Conservation (phyloP, 768 basidiomycete species). For the Kwoniella mangroviensis region DNA sequence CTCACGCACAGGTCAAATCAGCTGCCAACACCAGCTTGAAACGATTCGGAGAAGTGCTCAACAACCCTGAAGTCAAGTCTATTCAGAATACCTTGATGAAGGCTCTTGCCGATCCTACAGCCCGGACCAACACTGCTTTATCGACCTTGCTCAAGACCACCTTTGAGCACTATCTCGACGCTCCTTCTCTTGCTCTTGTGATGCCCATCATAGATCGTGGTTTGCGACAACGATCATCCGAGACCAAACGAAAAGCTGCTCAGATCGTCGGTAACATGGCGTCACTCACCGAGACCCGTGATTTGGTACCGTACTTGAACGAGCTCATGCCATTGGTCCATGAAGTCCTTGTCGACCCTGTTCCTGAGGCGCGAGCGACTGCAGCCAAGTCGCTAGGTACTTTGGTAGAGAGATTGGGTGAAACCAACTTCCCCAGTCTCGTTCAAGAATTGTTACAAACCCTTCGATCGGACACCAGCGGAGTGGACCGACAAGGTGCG, state of each 20-base stretch:
- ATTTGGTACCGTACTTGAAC: conserved; percentile 92
- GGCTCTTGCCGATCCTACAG: conserved; percentile 88
- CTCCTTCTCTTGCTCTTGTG: conserved; percentile 93
- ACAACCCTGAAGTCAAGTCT: conserved; percentile 92
- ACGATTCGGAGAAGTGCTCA: conserved; percentile 97
- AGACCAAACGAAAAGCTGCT: conserved; percentile 91
- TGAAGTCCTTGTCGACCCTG: conserved; percentile 90
- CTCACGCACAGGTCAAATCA: conserved; percentile 90
- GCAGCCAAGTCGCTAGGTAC: conserved; percentile 96
- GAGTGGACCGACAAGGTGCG: conserved; percentile 96
- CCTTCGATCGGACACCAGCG: conserved; percentile 88
- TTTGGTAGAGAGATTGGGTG: conserved; percentile 94
- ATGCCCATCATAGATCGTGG: conserved; percentile 95
- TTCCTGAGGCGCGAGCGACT: conserved; percentile 95
- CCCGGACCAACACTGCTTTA: conserved; percentile 82
- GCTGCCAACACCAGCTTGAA: conserved; percentile 95
- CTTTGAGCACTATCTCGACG: conserved; percentile 97
- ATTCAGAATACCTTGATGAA: conserved; percentile 88
- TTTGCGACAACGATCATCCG: conserved; percentile 85
- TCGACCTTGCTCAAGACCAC: conserved; percentile 87
- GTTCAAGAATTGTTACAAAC: conserved; percentile 86
- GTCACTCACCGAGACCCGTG: conserved; percentile 61
- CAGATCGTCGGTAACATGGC: conserved; percentile 95
- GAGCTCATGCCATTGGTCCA: conserved; percentile 88
- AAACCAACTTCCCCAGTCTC: conserved; percentile 91